Evolutionary conservation across 1,284 basidiomycete genomes (phyloP).

Genomic region (Polyporus tsugae): DNA sequence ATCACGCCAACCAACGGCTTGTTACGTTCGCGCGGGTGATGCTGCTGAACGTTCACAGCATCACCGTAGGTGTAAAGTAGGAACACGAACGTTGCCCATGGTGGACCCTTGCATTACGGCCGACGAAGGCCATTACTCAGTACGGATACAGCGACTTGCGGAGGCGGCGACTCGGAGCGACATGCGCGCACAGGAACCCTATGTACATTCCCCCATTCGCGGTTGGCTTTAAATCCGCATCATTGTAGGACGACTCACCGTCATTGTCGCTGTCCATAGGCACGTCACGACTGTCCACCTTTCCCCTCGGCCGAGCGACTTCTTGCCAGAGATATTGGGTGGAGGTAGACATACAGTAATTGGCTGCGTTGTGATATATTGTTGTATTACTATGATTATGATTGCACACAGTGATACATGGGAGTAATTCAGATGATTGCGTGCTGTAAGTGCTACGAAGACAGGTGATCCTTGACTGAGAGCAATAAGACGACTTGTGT

Average conservation of each 20-base stretch:
- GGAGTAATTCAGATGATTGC: slow-evolving; percentile 22
- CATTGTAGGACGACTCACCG: slow-evolving; percentile 6
- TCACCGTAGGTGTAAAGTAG: slow-evolving; percentile 31
- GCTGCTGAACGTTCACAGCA: slow-evolving; percentile 26
- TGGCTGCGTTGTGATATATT: slow-evolving; percentile 23
- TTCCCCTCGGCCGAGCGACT: neutral
- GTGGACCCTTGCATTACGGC: neutral
- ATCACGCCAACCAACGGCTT: slow-evolving; percentile 1
- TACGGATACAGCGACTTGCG: slow-evolving; percentile 9
- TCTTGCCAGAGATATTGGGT: slow-evolving; percentile 9
- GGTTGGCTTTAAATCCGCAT: slow-evolving; percentile 3
- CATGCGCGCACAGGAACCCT: slow-evolving; percentile 9
- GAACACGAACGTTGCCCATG: slow-evolving; percentile 8
- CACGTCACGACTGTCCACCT: neutral
- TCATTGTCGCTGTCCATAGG: neutral
- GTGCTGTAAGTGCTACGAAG: slow-evolving; percentile 32
- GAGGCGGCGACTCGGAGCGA: slow-evolving; percentile 1
- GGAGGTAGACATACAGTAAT: slow-evolving; percentile 20
- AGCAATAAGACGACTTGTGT: slow-evolving; percentile 22
- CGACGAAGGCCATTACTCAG: slow-evolving; percentile 7
- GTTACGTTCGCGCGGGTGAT: neutral
- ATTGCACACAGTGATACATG: slow-evolving; percentile 32
- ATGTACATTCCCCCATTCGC: slow-evolving; percentile 13
- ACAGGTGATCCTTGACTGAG: slow-evolving; percentile 25
- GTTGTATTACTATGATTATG: slow-evolving; percentile 34